A percentile compares a stretch with the other conserved stretches of the same genome.
Evolutionary conservation across 306 rosid species (phyloP).

Genomic region (Begonia masoniana): DNA sequence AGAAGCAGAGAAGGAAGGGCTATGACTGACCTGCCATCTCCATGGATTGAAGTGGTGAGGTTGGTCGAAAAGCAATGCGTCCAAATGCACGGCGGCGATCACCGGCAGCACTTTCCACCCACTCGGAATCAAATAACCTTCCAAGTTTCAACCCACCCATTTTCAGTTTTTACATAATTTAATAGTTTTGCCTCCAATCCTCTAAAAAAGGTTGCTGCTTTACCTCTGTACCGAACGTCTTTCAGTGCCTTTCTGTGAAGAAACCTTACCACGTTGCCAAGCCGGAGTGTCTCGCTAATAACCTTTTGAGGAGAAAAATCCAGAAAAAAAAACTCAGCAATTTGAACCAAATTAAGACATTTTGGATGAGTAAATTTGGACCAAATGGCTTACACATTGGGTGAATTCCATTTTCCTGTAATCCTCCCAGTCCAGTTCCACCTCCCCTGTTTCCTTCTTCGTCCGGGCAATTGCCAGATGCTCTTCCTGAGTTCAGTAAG

Average conservation of each 20-base stretch:
- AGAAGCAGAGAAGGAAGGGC: slow-evolving; percentile 23
- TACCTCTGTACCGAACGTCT: slow-evolving; percentile 84
- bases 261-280: slow-evolving; percentile 93
- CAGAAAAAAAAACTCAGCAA: neutral
- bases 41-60: slow-evolving; percentile 95
- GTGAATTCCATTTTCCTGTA: slow-evolving; percentile 91
- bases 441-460: slow-evolving; percentile 55
- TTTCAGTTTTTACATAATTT: too few species aligned
- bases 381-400: slow-evolving; percentile 58
- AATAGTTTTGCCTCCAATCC: too few species aligned
- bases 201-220: neutral
- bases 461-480: slow-evolving; percentile 57
- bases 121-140: slow-evolving; percentile 98
- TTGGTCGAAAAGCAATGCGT: slow-evolving; percentile 81
- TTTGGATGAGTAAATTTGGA: neutral
- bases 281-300: slow-evolving; percentile 82
- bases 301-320: slow-evolving; percentile 32
- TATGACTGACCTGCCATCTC: slow-evolving; percentile 93
- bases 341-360: neutral
- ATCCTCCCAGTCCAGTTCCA: slow-evolving; percentile 80
- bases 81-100: slow-evolving; percentile 89
- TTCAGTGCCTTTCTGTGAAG: slow-evolving; percentile 88
- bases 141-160: too few species aligned
- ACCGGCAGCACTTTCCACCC: slow-evolving; percentile 99
- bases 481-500: slow-evolving; percentile 36